phyloP scores from a whole-genome alignment of 345 rosid species.

The Theobroma cacao region DNA sequence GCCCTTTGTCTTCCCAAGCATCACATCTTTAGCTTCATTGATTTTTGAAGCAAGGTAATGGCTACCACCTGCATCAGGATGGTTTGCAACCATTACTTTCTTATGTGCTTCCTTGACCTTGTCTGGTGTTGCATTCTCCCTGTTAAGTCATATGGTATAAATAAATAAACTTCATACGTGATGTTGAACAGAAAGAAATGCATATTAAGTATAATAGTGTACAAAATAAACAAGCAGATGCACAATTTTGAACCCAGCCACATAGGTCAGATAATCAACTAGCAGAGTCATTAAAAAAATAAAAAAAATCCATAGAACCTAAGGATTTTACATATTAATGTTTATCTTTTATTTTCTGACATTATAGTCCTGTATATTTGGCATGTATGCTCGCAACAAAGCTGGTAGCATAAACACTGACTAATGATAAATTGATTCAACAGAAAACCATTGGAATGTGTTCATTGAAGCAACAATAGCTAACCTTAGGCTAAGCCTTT shows the following conservation, averaged over 20 bases:
- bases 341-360: not conserved
- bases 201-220: not conserved
- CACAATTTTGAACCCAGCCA: not conserved
- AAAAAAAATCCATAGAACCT: not conserved
- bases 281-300: not conserved
- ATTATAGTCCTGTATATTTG: not conserved
- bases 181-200: not conserved
- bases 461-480: not conserved
- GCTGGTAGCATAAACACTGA: not conserved
- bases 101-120: constrained; percentile 91
- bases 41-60: constrained; percentile 91
- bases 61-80: constrained; percentile 92
- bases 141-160: constrained; percentile 23
- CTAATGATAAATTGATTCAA: not conserved
- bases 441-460: not conserved
- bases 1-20: constrained; percentile 74
- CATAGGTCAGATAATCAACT: not conserved
- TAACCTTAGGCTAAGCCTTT: not conserved
- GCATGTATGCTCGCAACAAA: not conserved
- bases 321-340: not conserved
- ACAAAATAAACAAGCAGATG: not conserved
- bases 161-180: not conserved
- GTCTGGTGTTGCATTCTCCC: constrained; percentile 61
- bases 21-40: constrained; percentile 81
- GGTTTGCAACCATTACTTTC: constrained; percentile 91